Evolutionary conservation across 2,329 filamentous ascomycete genomes (phyloP), one percentile per base, ranked within the genome.

Genomic region (Aspergillus bombycis): DNA sequence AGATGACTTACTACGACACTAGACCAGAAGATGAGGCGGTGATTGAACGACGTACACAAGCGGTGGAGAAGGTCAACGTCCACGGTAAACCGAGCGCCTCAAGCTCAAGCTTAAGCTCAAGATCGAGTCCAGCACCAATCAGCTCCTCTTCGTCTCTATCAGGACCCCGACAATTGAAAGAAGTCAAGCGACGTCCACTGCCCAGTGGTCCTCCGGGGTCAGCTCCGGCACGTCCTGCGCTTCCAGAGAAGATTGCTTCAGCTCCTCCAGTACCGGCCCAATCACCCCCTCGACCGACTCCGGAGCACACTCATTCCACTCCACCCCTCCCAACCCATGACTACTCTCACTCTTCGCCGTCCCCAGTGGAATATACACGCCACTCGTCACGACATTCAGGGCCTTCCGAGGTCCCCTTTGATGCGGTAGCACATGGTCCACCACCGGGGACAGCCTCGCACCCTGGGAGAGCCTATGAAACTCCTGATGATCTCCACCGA

Each of bases 1-100:
- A 99, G 80, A 89, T 97, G 79, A 99, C 95, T 48, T 99, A 91
- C 80, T 99, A 98, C 82, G 95, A 99, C 77, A 89, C 86, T 61
- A 86, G 94, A 30, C 91, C 93, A 23, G 95, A 95, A 79, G 92
- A 96, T 64, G 93, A 91, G 79, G 80, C 84, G 1, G 80, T 80
- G 9, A 78, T 77, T 34, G 84, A 87, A 65, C 89, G 86, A 74
- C 80, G 85, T 63, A 87, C 80, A 71, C 74, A 76, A 64, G 74
- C 72, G 21, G 72, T 74, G 23, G 78, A 81, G 58, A 77, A 74
- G 50, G 61, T 70, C n/a, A 73, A 77, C 56, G 70, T 70, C 11
- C 26, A 10, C 3, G 19, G 48, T 43, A 80, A 72, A 48, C 62
- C 64, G 56, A 74, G 67, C 53, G 66, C 72, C 56, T 71, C 65